phyloP scores from a whole-genome alignment of 768 basidiomycete species.

The Leccinum longicurvipes region DNA sequence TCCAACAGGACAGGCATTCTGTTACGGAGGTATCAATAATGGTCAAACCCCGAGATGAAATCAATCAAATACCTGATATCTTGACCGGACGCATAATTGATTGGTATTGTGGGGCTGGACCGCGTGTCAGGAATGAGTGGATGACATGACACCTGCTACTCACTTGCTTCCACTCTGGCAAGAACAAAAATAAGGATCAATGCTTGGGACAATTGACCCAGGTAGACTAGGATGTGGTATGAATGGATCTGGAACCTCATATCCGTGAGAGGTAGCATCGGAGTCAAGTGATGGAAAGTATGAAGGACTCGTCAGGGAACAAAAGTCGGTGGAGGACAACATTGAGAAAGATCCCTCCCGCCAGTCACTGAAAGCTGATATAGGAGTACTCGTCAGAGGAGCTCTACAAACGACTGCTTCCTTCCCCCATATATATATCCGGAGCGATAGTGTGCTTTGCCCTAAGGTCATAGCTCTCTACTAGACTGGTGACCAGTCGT shows the following conservation, averaged over 20 bases:
- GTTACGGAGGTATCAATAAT: background rate
- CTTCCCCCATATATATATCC: too few relatives aligned
- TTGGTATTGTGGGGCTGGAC: background rate
- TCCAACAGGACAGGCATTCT: background rate
- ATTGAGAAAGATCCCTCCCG: background rate
- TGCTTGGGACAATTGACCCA: background rate
- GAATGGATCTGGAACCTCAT: background rate
- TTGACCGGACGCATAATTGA: background rate
- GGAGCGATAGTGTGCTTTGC: too few relatives aligned
- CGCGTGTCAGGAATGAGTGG: background rate
- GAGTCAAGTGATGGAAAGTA: background rate
- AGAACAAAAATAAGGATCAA: background rate
- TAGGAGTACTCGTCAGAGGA: too few relatives aligned
- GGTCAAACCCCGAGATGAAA: too few relatives aligned
- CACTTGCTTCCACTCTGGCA: background rate
- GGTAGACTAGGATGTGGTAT: background rate
- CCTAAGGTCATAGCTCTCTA: too few relatives aligned
- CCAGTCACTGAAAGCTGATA: too few relatives aligned
- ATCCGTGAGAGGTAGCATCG: background rate
- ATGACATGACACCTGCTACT: background rate
- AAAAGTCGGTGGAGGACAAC: background rate
- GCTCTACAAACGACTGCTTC: too few relatives aligned
- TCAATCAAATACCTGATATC: background rate
- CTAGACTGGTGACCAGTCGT: too few relatives aligned
- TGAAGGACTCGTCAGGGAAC: background rate